Evolutionary conservation across 192 early-diverging fungal genomes (phyloP).

Genomic region (Rhizoclosmatium sp.): DNA sequence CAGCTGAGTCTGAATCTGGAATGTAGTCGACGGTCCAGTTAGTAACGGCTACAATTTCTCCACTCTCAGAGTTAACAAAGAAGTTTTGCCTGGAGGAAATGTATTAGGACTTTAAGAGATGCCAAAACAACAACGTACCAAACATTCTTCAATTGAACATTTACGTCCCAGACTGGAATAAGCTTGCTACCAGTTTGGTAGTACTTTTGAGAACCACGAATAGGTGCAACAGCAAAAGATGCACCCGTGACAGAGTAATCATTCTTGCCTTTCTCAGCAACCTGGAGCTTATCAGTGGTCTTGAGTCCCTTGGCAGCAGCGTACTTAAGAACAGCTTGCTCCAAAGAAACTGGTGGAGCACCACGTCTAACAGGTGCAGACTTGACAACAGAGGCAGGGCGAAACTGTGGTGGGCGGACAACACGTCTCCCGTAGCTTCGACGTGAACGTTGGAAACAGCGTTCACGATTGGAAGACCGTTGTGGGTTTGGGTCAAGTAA

Average conservation of each 20-base stretch:
- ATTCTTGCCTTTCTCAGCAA: background rate
- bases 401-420: conserved; percentile 35
- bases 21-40: conserved; percentile 19
- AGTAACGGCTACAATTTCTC: conserved; percentile 35
- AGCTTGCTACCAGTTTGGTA: conserved; percentile 21
- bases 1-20: too few relatives aligned
- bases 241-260: background rate
- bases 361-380: background rate
- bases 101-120: too few relatives aligned
- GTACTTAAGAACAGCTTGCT: conserved; percentile 10
- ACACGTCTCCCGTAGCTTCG: conserved; percentile 66
- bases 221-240: background rate
- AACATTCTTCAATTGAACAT: background rate
- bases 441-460: conserved; percentile 88
- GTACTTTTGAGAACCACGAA: conserved; percentile 17
- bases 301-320: conserved; percentile 12
- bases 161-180: background rate
- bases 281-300: background rate
- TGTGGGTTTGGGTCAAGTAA: conserved; percentile 73
- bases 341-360: background rate
- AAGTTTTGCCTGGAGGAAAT: conserved; percentile 13
- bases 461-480: conserved; percentile 79
- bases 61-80: conserved; percentile 37
- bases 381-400: background rate
- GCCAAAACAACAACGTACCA: background rate